phyloP scores from a whole-genome alignment of 2,329 filamentous ascomycete species.

The Fusarium sp. region DNA sequence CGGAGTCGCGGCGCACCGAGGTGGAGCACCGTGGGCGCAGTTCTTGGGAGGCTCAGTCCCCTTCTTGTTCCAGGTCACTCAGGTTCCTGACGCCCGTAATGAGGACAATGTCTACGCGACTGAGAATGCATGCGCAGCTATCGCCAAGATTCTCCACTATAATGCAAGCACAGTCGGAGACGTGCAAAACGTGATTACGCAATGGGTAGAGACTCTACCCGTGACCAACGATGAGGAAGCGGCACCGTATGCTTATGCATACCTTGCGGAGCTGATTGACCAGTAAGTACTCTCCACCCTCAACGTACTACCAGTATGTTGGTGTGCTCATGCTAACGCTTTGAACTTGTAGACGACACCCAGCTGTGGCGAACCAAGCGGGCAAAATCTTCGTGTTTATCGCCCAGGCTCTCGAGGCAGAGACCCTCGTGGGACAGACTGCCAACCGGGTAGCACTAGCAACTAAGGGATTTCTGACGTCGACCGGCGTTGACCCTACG shows the following conservation, averaged over 20 bases:
- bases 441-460: constrained; percentile 79
- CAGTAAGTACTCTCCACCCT: constrained; percentile 72
- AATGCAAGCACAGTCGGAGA: constrained; percentile 82
- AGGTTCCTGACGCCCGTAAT: constrained; percentile 81
- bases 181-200: constrained; percentile 77
- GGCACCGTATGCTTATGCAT: constrained; percentile 93
- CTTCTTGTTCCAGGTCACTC: constrained; percentile 84
- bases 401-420: constrained; percentile 87
- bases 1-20: constrained; percentile 93
- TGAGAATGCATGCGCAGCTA: constrained; percentile 95
- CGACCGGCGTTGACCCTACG: constrained; percentile 78
- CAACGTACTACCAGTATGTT: not conserved
- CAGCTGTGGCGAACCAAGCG: constrained; percentile 79
- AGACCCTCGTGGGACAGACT: constrained; percentile 87
- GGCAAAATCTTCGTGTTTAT: constrained; percentile 86
- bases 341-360: constrained; percentile 75
- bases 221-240: constrained; percentile 97
- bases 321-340: constrained; percentile 40
- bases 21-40: constrained; percentile 85
- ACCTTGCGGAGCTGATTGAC: constrained; percentile 89
- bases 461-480: constrained; percentile 80
- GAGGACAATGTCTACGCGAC: constrained; percentile 98
- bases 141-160: constrained; percentile 96
- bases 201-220: constrained; percentile 91
- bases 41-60: constrained; percentile 85